Conservation (phyloP, 2,329 filamentous ascomycete genomes). For the Colletotrichum incanum region DNA sequence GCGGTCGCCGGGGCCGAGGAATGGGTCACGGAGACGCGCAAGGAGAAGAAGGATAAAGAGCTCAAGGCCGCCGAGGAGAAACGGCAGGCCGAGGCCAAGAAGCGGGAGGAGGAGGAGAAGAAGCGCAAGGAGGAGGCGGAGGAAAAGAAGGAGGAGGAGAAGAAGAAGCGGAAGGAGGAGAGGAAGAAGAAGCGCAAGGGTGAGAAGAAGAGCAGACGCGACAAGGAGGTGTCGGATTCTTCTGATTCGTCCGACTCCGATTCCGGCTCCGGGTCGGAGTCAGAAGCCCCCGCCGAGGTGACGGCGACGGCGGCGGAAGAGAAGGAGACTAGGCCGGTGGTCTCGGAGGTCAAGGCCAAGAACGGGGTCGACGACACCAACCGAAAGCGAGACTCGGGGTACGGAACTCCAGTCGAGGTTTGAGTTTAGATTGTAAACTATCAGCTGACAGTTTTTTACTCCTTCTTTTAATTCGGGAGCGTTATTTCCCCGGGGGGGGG, state of each 20-base stretch:
- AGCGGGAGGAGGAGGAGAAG: conserved; percentile 53
- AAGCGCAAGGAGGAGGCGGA: conserved; percentile 51
- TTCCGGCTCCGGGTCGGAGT: conserved; percentile 15
- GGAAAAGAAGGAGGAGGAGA: conserved; percentile 48
- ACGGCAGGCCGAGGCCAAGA: conserved; percentile 56
- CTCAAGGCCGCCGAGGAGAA: conserved; percentile 60
- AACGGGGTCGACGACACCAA: conserved; percentile 51
- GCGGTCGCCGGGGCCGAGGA: conserved; percentile 63
- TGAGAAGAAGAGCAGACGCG: conserved; percentile 44
- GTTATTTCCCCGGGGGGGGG: too few relatives aligned
- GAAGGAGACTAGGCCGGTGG: conserved; percentile 27
- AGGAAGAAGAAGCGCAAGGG: conserved; percentile 43
- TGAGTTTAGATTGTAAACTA: conserved; percentile 11
- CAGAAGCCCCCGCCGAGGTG: neutral
- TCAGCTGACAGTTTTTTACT: neutral
- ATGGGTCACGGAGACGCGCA: conserved; percentile 66
- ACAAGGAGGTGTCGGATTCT: conserved; percentile 40
- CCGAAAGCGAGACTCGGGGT: conserved; percentile 44
- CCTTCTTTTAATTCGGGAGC: too few relatives aligned
- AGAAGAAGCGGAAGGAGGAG: conserved; percentile 46
- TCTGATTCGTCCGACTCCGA: conserved; percentile 12
- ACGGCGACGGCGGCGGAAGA: conserved; percentile 5
- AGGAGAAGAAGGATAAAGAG: conserved; percentile 64
- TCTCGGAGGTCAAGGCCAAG: conserved; percentile 45
- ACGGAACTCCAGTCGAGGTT: conserved; percentile 42